Evolutionary conservation across 805 yeast species (phyloP), one percentile per base, ranked within the genome.

Genomic region (Priceomyces carsonii): DNA sequence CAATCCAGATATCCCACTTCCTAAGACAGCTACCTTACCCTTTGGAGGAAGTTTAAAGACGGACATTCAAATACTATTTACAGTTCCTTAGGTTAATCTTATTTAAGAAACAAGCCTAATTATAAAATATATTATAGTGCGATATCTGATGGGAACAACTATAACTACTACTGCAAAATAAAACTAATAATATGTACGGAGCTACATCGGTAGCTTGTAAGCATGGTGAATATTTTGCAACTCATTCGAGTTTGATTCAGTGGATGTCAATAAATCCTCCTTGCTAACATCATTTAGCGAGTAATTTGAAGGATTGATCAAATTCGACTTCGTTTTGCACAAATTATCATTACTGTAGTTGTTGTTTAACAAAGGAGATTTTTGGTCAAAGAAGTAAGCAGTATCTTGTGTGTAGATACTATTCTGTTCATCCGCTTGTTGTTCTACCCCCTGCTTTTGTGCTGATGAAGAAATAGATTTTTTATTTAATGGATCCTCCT

Each of bases 1-100:
- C 3, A 93, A 66, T 0, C 97, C 97, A 0, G 96, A 84, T 2
- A 91, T 75, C 0, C 99, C 99, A 1, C 85, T 82, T 0, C 99
- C 99, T 1, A 89, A 53, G 0, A 90, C 85, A 0, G 85, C 89
- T 2, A 89, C 80, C 14, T 58, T 57, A 1, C 77, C 69, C 32
- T 57, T 57, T 2, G 28, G 40, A 2, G 61, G 59, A 8, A 59
- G 26, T 20, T 34, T 35, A 8, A 36, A 29, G 9, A 53, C 19
- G 6, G 46, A 26, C 57, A 55, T 53, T 21, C 9, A 10, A 10
- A 21, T 10, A n/a, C n/a, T n/a, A n/a, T n/a, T n/a, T n/a, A n/a
- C n/a, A n/a, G n/a, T n/a, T n/a, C n/a, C n/a, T n/a, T n/a, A n/a
- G n/a, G n/a, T n/a, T n/a, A n/a, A n/a, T n/a, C n/a, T n/a, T n/a